Conservation (phyloP, 2,329 filamentous ascomycete species). For the Trematosphaeria pertusa region DNA sequence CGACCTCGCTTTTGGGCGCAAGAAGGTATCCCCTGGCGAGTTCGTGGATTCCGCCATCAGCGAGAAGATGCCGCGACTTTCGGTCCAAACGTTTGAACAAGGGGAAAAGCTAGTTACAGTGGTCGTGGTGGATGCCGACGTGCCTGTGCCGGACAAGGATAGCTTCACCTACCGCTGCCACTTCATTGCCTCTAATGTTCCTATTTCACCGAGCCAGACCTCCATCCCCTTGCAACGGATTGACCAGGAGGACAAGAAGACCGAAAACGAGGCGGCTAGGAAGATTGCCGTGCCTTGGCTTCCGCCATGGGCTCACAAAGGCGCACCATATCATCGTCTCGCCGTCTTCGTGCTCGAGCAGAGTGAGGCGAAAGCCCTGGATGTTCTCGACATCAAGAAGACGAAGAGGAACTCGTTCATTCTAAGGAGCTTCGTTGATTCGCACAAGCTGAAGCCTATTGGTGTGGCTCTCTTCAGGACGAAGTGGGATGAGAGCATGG, state of each 20-base stretch:
- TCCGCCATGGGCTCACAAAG: constrained; percentile 86
- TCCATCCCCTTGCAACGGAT: constrained; percentile 41
- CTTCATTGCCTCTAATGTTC: constrained; percentile 79
- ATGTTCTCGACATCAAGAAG: constrained; percentile 71
- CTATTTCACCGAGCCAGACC: constrained; percentile 63
- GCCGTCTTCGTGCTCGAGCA: constrained; percentile 86
- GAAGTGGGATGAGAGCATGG: constrained; percentile 87
- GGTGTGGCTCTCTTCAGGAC: constrained; percentile 89
- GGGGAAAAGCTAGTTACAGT: constrained; percentile 84
- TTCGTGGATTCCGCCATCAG: constrained; percentile 78
- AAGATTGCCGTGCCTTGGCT: constrained; percentile 82
- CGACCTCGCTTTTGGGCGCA: constrained; percentile 77
- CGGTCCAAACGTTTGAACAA: constrained; percentile 83
- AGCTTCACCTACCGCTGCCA: constrained; percentile 83
- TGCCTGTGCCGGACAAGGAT: constrained; percentile 79
- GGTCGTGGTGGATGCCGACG: constrained; percentile 87
- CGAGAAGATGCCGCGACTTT: constrained; percentile 75
- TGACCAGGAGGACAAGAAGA: constrained; percentile 42
- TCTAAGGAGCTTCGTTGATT: constrained; percentile 75
- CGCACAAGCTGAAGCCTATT: constrained; percentile 73
- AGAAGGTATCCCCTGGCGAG: constrained; percentile 75
- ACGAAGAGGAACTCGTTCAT: constrained; percentile 76
- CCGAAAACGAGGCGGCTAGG: constrained; percentile 54
- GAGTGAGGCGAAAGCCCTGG: constrained; percentile 56
- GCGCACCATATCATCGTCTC: constrained; percentile 88